Percentiles rank a stretch among this genome's conserved stretches.
Evolutionary conservation across 371 early-diverging fungal species (phyloP).

Genomic region (Mucor piriformis): DNA sequence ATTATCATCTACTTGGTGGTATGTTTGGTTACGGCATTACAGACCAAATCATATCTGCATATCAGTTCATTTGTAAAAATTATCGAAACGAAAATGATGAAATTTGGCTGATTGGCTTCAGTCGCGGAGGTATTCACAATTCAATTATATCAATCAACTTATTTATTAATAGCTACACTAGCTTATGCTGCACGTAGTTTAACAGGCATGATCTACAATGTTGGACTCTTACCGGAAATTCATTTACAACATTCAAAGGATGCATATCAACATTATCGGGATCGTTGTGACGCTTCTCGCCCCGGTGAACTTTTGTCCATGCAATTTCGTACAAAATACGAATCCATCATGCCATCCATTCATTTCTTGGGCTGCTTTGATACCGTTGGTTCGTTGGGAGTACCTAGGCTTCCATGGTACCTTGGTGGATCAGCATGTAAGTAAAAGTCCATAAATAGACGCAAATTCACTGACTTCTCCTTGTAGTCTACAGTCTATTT

Average conservation of each 20-base stretch:
- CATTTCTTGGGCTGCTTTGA: slow-evolving; percentile 45
- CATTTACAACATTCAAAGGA: slow-evolving; percentile 9
- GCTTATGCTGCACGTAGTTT: slow-evolving; percentile 45
- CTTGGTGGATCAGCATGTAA: slow-evolving; percentile 41
- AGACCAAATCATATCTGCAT: slow-evolving; percentile 35
- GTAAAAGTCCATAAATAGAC: neutral
- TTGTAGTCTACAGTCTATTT: slow-evolving; percentile 29
- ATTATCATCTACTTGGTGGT: slow-evolving; percentile 29
- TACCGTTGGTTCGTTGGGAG: slow-evolving; percentile 43
- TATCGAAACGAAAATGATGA: slow-evolving; percentile 32
- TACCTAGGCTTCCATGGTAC: slow-evolving; percentile 44
- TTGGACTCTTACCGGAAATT: slow-evolving; percentile 33
- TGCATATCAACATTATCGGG: slow-evolving; percentile 35
- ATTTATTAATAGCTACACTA: too few species aligned
- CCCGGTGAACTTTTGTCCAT: slow-evolving; percentile 12
- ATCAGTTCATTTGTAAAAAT: slow-evolving; percentile 29
- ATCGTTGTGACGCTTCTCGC: slow-evolving; percentile 2
- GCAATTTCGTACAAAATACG: slow-evolving; percentile 25
- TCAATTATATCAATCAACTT: neutral
- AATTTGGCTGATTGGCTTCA: slow-evolving; percentile 41
- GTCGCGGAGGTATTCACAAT: slow-evolving; percentile 39
- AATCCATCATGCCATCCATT: slow-evolving; percentile 29
- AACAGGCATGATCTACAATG: slow-evolving; percentile 44
- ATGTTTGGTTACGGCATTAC: slow-evolving; percentile 42
- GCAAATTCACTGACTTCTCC: neutral